Conservation (phyloP, 257 asterid species). For the Scutellaria baicalensis region DNA sequence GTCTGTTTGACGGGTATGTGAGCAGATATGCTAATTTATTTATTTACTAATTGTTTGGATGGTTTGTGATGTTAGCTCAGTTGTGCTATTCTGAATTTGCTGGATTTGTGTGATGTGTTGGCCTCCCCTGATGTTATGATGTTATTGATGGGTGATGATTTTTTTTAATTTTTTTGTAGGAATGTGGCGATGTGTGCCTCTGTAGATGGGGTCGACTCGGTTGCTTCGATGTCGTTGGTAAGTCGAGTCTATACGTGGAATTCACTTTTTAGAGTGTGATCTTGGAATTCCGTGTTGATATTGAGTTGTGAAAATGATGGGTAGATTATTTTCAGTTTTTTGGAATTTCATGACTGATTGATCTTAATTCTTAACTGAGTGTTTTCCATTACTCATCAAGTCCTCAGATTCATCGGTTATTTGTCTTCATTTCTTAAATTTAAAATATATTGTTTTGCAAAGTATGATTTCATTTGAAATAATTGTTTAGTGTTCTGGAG, state of each 20-base stretch:
- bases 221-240: slow-evolving; percentile 42
- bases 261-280: background rate
- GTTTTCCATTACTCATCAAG: background rate
- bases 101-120: slow-evolving; percentile 8
- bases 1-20: background rate
- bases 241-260: slow-evolving; percentile 19
- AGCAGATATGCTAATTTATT: background rate
- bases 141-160: slow-evolving; percentile 10
- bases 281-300: background rate
- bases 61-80: background rate
- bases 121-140: background rate
- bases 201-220: slow-evolving; percentile 56
- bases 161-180: slow-evolving; percentile 31
- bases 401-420: background rate
- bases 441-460: background rate
- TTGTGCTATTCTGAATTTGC: background rate
- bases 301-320: background rate
- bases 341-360: background rate
- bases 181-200: slow-evolving; percentile 41
- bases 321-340: background rate
- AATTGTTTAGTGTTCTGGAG: background rate
- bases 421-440: background rate
- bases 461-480: background rate
- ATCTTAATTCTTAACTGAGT: background rate
- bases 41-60: background rate